A percentile compares a stretch with the other conserved stretches of the same genome.
These are phyloP conservation scores for Saccharomyces hybrid DNA, from an alignment of 1,139 yeast genomes.

Conservation along the genomic window DNA sequence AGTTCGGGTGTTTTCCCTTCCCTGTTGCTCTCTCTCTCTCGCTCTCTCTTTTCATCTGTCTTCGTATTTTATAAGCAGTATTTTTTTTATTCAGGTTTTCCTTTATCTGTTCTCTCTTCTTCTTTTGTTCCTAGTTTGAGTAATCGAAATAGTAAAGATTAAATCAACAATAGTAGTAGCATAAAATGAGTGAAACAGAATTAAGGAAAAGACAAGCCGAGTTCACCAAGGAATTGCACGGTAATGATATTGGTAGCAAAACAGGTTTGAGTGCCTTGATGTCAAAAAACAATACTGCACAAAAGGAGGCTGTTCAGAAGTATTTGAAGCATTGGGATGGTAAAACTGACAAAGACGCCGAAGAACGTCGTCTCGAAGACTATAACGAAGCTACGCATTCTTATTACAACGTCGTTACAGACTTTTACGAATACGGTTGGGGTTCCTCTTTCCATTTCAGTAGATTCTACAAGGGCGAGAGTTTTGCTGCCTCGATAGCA, in stretches of 20 bases:
- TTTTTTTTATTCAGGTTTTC: neutral
- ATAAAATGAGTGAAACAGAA: constrained; percentile 22
- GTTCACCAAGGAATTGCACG: constrained; percentile 83
- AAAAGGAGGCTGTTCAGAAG: constrained; percentile 75
- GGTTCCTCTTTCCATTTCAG: constrained; percentile 98
- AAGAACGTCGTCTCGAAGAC: constrained; percentile 67
- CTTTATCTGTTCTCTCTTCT: neutral
- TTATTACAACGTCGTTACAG: constrained; percentile 94
- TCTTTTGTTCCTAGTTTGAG: neutral
- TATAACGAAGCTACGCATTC: constrained; percentile 90
- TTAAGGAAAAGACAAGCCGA: constrained; percentile 40
- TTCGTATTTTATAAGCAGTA: neutral
- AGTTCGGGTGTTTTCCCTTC: neutral
- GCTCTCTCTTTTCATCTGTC: neutral
- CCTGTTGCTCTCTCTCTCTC: neutral
- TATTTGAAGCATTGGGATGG: constrained; percentile 97
- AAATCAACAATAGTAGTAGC: constrained; percentile 1
- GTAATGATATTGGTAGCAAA: constrained; percentile 53
- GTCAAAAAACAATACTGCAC: constrained; percentile 70
- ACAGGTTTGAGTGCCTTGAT: constrained; percentile 73
- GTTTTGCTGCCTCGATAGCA: constrained; percentile 90
- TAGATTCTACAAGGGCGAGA: constrained; percentile 87
- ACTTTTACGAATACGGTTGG: constrained; percentile 98
- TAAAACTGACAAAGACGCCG: constrained; percentile 66
- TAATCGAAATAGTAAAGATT: neutral